Conservation (phyloP, 371 early-diverging fungal genomes). For the Syncephalastrum monosporum region DNA sequence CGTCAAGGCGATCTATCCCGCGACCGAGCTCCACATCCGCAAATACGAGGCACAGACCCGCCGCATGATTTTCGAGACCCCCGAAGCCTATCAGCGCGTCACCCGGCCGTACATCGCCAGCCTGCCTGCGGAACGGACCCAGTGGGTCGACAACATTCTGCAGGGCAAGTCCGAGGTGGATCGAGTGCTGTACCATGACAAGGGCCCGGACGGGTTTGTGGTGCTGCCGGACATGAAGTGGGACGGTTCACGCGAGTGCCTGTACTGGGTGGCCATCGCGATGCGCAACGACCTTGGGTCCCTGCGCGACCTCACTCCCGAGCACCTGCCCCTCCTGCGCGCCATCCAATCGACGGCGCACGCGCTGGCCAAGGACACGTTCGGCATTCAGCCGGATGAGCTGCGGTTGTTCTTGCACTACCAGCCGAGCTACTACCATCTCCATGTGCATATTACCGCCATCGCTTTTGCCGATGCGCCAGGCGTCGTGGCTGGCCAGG, state of each 20-base stretch:
- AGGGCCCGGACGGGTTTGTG: conserved; percentile 67
- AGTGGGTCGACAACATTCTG: conserved; percentile 84
- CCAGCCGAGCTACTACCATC: conserved; percentile 84
- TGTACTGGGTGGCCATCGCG: conserved; percentile 71
- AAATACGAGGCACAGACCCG: conserved; percentile 72
- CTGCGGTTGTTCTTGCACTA: conserved; percentile 82
- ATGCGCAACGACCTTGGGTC: conserved; percentile 56
- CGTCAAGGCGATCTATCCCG: conserved; percentile 62
- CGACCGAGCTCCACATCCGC: conserved; percentile 66
- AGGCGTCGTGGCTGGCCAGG: conserved; percentile 69
- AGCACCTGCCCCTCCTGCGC: conserved; percentile 67
- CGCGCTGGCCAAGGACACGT: conserved; percentile 46
- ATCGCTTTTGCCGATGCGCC: conserved; percentile 55
- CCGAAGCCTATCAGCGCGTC: conserved; percentile 42
- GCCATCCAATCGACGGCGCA: conserved; percentile 52
- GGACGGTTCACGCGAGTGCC: conserved; percentile 61
- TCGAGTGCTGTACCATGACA: conserved; percentile 56
- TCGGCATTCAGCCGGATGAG: conserved; percentile 43
- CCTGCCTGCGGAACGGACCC: conserved; percentile 59
- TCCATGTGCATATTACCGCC: conserved; percentile 82
- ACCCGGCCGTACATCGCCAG: conserved; percentile 65
- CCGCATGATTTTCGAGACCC: conserved; percentile 56
- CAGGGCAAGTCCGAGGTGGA: conserved; percentile 66
- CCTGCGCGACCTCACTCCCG: conserved; percentile 59
- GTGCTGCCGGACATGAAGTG: conserved; percentile 85